Conservation (phyloP, 768 basidiomycete species). For the Psilocybe subaeruginosa region DNA sequence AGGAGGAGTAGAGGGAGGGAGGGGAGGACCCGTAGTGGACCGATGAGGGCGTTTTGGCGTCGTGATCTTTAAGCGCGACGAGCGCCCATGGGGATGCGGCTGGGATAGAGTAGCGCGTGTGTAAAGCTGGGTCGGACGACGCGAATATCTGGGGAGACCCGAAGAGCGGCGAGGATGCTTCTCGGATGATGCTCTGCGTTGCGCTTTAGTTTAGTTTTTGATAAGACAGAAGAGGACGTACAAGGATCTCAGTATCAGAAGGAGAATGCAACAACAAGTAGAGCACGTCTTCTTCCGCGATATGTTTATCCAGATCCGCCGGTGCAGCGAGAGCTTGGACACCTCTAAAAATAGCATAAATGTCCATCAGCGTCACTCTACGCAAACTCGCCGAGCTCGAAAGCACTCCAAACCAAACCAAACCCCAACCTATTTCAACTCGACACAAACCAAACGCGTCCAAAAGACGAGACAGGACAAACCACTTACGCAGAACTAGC, state of each 20-base stretch:
- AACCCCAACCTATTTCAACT: neutral
- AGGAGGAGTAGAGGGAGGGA: conserved; percentile 22
- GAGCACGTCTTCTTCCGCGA: conserved; percentile 46
- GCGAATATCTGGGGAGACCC: conserved; percentile 50
- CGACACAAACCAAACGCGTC: neutral
- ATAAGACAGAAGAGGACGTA: conserved; percentile 21
- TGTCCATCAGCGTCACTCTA: too few relatives aligned
- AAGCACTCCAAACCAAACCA: too few relatives aligned
- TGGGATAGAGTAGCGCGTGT: conserved; percentile 39
- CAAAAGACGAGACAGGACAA: neutral
- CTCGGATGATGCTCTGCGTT: conserved; percentile 36
- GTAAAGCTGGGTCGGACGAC: conserved; percentile 39
- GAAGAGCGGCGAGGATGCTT: conserved; percentile 44
- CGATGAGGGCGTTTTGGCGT: conserved; percentile 47
- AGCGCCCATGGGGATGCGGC: conserved; percentile 57
- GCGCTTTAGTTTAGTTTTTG: neutral
- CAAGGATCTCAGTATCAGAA: conserved; percentile 40
- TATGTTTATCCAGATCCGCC: conserved; percentile 27
- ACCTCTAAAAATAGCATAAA: conserved; percentile 21
- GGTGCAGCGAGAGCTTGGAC: conserved; percentile 31
- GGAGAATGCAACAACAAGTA: conserved; percentile 53
- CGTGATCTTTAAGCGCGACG: conserved; percentile 67
- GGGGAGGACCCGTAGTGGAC: conserved; percentile 37
- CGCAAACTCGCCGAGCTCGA: too few relatives aligned
- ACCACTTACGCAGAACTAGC: conserved; percentile 69